Conservation (phyloP, 2,329 filamentous ascomycete species). For the Pezicula carpinea region DNA sequence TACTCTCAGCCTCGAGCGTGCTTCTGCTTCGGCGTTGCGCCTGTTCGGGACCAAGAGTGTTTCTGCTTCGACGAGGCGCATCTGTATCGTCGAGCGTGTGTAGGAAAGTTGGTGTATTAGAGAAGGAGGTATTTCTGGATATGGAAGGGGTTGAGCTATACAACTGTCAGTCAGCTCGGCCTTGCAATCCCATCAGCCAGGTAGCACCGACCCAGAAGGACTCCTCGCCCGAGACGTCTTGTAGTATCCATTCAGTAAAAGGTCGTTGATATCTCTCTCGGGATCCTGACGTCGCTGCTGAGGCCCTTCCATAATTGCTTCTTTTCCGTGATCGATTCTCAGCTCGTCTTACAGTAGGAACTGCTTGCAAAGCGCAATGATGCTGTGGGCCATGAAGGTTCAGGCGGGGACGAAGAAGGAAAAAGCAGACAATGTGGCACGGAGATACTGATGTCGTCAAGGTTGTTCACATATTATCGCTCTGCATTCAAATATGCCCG, state of each 20-base stretch:
- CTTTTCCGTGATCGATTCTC: slow-evolving; percentile 6
- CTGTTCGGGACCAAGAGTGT: too few species aligned
- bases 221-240: slow-evolving; percentile 41
- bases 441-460: neutral
- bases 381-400: neutral
- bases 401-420: neutral
- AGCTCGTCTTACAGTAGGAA: neutral
- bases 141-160: too few species aligned
- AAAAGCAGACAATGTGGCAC: neutral
- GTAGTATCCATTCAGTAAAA: slow-evolving; percentile 47
- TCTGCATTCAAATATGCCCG: neutral
- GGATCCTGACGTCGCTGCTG: slow-evolving; percentile 7
- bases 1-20: slow-evolving; percentile 6
- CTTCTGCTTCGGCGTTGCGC: neutral
- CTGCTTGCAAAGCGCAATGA: neutral
- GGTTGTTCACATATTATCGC: neutral
- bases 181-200: too few species aligned
- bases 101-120: neutral
- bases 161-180: too few species aligned
- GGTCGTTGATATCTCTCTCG: slow-evolving; percentile 38
- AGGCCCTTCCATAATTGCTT: slow-evolving; percentile 9
- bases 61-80: too few species aligned
- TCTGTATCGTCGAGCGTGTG: neutral
- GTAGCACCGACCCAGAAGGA: slow-evolving; percentile 26
- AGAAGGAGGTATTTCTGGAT: neutral